phyloP scores from a whole-genome alignment of 83 land plant genomes.

The Diphasiastrum complanatum region DNA sequence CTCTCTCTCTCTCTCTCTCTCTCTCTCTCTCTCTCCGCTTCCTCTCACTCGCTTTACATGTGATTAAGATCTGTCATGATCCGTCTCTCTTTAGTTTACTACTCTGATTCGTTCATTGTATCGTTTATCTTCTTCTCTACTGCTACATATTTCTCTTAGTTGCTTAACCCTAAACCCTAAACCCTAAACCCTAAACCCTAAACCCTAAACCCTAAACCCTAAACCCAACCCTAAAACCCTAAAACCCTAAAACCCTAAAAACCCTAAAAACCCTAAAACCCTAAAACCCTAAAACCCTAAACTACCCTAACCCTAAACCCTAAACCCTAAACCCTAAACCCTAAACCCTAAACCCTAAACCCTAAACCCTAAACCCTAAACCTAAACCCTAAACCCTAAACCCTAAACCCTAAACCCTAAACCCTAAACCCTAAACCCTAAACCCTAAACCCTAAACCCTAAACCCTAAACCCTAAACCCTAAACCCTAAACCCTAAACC shows the following conservation, averaged over 20 bases:
- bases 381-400: conserved; percentile 27
- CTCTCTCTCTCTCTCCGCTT: too few relatives aligned
- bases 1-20: too few relatives aligned
- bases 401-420: conserved; percentile 30
- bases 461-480: conserved; percentile 26
- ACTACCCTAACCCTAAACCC: conserved; percentile 30
- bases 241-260: conserved; percentile 33
- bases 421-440: conserved; percentile 23
- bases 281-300: conserved; percentile 33
- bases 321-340: conserved; percentile 31
- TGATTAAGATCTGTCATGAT: too few relatives aligned
- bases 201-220: conserved; percentile 28
- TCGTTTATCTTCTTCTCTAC: too few relatives aligned
- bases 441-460: conserved; percentile 29
- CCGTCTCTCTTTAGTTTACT: too few relatives aligned
- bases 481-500: conserved; percentile 28
- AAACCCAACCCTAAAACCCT: conserved; percentile 28
- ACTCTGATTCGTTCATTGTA: too few relatives aligned
- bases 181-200: conserved; percentile 28
- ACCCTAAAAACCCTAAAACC: conserved; percentile 31
- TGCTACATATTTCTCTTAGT: too few relatives aligned
- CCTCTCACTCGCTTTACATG: too few relatives aligned
- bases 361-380: conserved; percentile 29
- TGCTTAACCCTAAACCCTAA: conserved; percentile 28
- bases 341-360: conserved; percentile 32